A percentile compares a stretch with the other conserved stretches of the same genome.
phyloP scores from a whole-genome alignment of 441 rosid genomes.

The Populus hybrid region DNA sequence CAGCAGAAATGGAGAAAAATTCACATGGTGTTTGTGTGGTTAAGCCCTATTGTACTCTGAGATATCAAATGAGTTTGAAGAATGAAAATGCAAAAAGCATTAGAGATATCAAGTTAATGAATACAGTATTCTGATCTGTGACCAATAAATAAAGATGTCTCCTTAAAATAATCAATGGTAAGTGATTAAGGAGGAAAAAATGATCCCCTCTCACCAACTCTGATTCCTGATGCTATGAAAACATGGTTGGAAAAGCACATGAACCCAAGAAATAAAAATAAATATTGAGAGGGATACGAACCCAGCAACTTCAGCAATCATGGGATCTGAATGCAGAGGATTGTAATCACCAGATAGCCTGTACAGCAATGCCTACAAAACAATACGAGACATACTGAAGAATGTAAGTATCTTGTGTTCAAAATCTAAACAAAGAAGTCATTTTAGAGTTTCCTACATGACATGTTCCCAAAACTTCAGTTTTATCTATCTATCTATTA shows the following conservation, averaged over 20 bases:
- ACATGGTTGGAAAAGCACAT: background rate
- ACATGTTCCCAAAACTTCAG: background rate
- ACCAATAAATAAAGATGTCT: background rate
- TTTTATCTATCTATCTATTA: too few species aligned
- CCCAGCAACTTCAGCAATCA: slow-evolving; percentile 73
- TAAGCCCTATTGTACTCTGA: background rate
- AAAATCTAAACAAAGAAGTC: background rate
- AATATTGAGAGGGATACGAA: slow-evolving; percentile 31
- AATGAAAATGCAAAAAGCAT: background rate
- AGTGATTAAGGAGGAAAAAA: background rate
- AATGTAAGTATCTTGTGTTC: slow-evolving; percentile 5
- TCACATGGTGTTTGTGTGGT: background rate
- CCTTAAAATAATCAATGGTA: background rate
- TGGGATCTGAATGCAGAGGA: slow-evolving; percentile 92
- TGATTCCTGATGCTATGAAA: background rate
- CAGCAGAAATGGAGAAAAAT: background rate
- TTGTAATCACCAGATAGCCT: slow-evolving; percentile 94
- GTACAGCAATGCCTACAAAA: slow-evolving; percentile 82
- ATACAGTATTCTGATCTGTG: background rate
- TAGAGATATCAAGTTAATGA: background rate
- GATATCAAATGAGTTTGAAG: background rate
- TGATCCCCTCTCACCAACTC: background rate
- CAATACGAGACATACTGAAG: slow-evolving; percentile 20
- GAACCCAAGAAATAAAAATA: background rate
- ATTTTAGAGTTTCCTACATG: background rate